phyloP scores from a whole-genome alignment of 768 basidiomycete genomes.

The Mycena galericulata region DNA sequence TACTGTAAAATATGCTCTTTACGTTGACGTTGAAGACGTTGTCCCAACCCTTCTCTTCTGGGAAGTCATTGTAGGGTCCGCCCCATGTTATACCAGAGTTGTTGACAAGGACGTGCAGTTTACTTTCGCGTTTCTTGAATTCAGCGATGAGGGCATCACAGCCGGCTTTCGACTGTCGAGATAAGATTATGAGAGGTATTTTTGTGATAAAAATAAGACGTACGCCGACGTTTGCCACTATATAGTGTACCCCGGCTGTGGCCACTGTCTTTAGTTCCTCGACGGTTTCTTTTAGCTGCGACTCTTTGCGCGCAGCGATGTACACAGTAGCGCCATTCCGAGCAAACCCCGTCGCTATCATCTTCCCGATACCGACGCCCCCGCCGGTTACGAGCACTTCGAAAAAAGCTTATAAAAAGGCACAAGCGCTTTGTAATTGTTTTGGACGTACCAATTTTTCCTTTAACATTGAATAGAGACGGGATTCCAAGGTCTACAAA shows the following conservation, averaged over 20 bases:
- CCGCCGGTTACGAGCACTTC: slow-evolving; percentile 86
- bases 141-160: slow-evolving; percentile 78
- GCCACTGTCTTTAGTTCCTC: slow-evolving; percentile 71
- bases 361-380: slow-evolving; percentile 84
- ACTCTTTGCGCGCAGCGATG: slow-evolving; percentile 88
- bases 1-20: slow-evolving; percentile 87
- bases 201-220: slow-evolving; percentile 41
- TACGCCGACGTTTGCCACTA: slow-evolving; percentile 81
- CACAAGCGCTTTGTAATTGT: not conserved
- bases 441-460: slow-evolving; percentile 68
- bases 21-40: slow-evolving; percentile 86
- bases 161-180: slow-evolving; percentile 75
- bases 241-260: slow-evolving; percentile 74
- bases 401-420: not conserved
- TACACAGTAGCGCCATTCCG: slow-evolving; percentile 92
- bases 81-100: slow-evolving; percentile 89
- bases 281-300: slow-evolving; percentile 75
- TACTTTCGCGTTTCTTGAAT: slow-evolving; percentile 76
- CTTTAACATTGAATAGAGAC: slow-evolving; percentile 73
- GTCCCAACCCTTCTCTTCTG: slow-evolving; percentile 90
- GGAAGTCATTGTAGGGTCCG: slow-evolving; percentile 73
- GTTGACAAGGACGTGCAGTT: slow-evolving; percentile 86
- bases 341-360: slow-evolving; percentile 86
- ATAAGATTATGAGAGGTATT: not conserved
- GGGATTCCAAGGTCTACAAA: slow-evolving; percentile 49